phyloP scores from a whole-genome alignment of 371 early-diverging fungal species.

The Cokeromyces recurvatus region DNA sequence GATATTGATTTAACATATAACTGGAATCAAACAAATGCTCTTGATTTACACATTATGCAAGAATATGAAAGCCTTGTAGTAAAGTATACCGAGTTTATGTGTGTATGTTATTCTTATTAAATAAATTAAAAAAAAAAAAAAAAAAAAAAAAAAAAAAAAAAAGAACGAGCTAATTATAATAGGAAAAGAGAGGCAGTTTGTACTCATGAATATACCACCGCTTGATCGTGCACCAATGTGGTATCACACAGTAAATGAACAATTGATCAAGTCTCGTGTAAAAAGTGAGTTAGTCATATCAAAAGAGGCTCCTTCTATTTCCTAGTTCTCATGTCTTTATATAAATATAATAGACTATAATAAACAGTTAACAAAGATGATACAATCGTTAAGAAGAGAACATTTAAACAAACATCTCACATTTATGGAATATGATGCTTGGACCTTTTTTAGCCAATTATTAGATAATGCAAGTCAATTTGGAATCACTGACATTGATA shows the following conservation, averaged over 20 bases:
- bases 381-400: slow-evolving; percentile 5
- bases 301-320: background rate
- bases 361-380: slow-evolving; percentile 12
- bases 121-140: background rate
- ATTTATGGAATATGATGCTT: slow-evolving; percentile 29
- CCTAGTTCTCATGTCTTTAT: background rate
- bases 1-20: slow-evolving; percentile 31
- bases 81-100: background rate
- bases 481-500: slow-evolving; percentile 11
- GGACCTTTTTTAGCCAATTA: slow-evolving; percentile 18
- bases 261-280: slow-evolving; percentile 13
- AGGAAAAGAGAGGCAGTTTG: slow-evolving; percentile 21
- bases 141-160: background rate
- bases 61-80: slow-evolving; percentile 20
- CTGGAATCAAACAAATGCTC: slow-evolving; percentile 9
- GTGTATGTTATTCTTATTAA: background rate
- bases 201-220: slow-evolving; percentile 35
- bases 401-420: slow-evolving; percentile 1
- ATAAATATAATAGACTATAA: slow-evolving; percentile 21
- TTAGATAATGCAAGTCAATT: slow-evolving; percentile 19
- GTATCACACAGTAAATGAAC: slow-evolving; percentile 4
- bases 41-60: slow-evolving; percentile 21
- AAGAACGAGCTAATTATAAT: background rate
- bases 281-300: slow-evolving; percentile 12
- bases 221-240: slow-evolving; percentile 32